Evolutionary conservation across 129 eudicot species (phyloP), one percentile per base, ranked within the genome.

Genomic region (Tagetes patula): DNA sequence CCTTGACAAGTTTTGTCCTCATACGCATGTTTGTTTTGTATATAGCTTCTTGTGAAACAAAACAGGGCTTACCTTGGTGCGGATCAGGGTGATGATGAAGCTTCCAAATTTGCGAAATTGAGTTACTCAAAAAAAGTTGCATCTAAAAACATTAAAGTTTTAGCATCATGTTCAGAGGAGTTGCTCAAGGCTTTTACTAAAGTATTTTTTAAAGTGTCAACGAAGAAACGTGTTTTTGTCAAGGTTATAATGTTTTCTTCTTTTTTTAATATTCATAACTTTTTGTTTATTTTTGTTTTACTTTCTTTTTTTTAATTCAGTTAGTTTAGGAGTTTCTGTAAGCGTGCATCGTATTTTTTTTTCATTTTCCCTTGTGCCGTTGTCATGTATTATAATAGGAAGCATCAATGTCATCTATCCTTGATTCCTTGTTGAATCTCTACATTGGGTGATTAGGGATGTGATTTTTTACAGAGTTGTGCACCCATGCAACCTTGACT

Each of bases 41-140:
- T 66, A 5, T 56, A 93, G 98, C 92, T 77, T 78, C 96, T 93
- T 70, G 92, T 90, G 75, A 90, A 84, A 81, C 87, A 86, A 83
- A 89, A 87, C 77, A 81, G 43, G 79, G 64, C 74, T 64, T 77
- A 75, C 20, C 72, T 75, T 74, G 64, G 74, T 69, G 66, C 75
- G 34, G 76, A 48, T 81, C 73, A 81, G 65, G 84, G 79, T 71
- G 77, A 72, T 84, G 81, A 38, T 40, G 84, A 68, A 32, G 71
- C 58, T n/a, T 43, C 70, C 27, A 72, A 81, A 66, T 69, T 73
- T 60, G 78, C 82, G 56, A 74, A 33, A 69, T 43, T 45, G 48
- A 78, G 71, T 39, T 84, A 87, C 74, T 85, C 96, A 0, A 82
- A 69, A 77, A 87, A 90, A 69, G 60, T 39, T 31, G 92, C 96